phyloP scores from a whole-genome alignment of 1,284 basidiomycete species.

The Cerrena zonata region DNA sequence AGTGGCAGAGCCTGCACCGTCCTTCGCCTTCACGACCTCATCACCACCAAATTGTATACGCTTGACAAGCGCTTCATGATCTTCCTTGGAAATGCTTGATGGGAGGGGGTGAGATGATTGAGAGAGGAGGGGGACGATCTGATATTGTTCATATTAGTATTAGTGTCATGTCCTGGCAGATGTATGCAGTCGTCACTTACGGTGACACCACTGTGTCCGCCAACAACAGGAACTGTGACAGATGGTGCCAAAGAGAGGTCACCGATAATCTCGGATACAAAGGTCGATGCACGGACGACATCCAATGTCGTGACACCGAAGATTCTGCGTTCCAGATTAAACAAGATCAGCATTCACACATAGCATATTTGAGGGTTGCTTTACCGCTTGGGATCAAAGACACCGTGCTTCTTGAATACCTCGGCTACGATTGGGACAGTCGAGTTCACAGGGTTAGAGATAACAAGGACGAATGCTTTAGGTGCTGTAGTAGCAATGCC shows the following conservation, averaged over 20 bases:
- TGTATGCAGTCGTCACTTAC: constrained; percentile 33
- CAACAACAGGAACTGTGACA: constrained; percentile 84
- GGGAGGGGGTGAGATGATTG: constrained; percentile 78
- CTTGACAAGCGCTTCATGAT: constrained; percentile 50
- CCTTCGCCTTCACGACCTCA: constrained; percentile 79
- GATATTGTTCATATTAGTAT: constrained; percentile 3
- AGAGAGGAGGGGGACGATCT: constrained; percentile 94
- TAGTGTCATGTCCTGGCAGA: constrained; percentile 7
- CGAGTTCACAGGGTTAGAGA: constrained; percentile 95
- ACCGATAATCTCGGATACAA: constrained; percentile 78
- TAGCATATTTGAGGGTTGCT: constrained; percentile 12
- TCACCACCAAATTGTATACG: constrained; percentile 78
- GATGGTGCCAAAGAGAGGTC: constrained; percentile 59
- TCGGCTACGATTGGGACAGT: constrained; percentile 97
- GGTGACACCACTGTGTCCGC: constrained; percentile 94
- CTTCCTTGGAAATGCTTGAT: constrained; percentile 44
- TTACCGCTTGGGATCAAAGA: constrained; percentile 87
- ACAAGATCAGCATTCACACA: constrained; percentile 17
- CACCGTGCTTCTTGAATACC: constrained; percentile 87
- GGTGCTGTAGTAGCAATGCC: constrained; percentile 82
- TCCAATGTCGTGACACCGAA: constrained; percentile 99
- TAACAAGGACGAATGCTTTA: constrained; percentile 91
- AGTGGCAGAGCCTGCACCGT: constrained; percentile 70
- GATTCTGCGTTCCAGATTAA: constrained; percentile 43
- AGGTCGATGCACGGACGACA: constrained; percentile 93